Percentiles rank a stretch among this genome's conserved stretches.
Evolutionary conservation across 345 rosid genomes (phyloP).

Genomic region (Schrenkiella parvula): DNA sequence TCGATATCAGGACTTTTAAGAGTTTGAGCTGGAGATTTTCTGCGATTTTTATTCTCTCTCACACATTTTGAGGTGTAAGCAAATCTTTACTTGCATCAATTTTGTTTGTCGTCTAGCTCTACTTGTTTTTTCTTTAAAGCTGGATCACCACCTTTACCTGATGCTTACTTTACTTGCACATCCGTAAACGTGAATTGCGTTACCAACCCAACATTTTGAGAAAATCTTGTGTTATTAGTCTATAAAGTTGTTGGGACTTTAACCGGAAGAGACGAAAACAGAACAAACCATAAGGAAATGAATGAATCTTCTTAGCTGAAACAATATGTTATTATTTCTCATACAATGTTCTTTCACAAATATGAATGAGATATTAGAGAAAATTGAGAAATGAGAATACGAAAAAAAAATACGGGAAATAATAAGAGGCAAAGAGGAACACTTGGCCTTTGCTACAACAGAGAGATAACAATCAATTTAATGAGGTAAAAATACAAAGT

Average conservation of each 20-base stretch:
- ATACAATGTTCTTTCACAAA: conserved; percentile 22
- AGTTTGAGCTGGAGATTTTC: conserved; percentile 4
- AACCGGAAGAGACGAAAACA: neutral
- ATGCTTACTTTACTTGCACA: neutral
- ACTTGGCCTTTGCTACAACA: conserved; percentile 29
- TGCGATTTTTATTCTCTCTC: neutral
- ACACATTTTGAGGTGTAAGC: conserved; percentile 16
- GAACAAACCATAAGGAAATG: neutral
- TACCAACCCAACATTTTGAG: neutral
- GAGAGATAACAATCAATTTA: conserved; percentile 27
- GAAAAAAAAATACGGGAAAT: conserved; percentile 14
- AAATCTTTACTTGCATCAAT: conserved; percentile 16
- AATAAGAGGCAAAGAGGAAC: conserved; percentile 18
- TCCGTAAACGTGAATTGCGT: neutral
- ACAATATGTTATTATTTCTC: conserved; percentile 28
- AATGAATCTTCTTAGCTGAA: conserved; percentile 8
- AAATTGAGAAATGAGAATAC: conserved; percentile 22
- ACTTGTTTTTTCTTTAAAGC: neutral
- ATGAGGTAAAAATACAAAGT: conserved; percentile 20
- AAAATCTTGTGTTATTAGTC: neutral
- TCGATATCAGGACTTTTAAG: conserved; percentile 3
- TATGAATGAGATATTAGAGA: conserved; percentile 26
- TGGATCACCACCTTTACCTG: conserved; percentile 3
- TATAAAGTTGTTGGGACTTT: neutral
- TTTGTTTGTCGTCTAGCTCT: conserved; percentile 12